Evolutionary conservation across 805 yeast genomes (phyloP).

Genomic region (Schwanniomyces polymorphus): DNA sequence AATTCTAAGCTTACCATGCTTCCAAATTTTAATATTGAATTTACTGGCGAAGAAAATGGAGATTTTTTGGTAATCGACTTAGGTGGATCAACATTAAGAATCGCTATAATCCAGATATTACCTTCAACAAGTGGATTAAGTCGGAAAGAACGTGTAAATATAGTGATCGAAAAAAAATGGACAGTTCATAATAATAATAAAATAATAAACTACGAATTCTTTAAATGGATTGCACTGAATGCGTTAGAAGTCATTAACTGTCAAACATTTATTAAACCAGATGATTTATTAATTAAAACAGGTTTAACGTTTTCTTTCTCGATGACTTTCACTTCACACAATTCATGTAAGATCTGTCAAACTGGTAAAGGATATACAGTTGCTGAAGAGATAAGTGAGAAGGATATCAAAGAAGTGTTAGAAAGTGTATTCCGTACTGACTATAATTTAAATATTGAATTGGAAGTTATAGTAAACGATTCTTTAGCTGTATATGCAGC

Average conservation of each 20-base stretch:
- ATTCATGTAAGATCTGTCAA: slow-evolving; percentile 46
- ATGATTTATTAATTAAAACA: slow-evolving; percentile 22
- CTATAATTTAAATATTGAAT: slow-evolving; percentile 27
- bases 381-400: slow-evolving; percentile 38
- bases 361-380: slow-evolving; percentile 65
- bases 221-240: slow-evolving; percentile 39
- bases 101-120: slow-evolving; percentile 37
- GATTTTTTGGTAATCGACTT: slow-evolving; percentile 50
- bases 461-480: slow-evolving; percentile 57
- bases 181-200: slow-evolving; percentile 37
- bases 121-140: slow-evolving; percentile 9
- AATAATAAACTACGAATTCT: slow-evolving; percentile 40
- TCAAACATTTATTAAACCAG: slow-evolving; percentile 15
- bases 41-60: slow-evolving; percentile 38
- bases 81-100: slow-evolving; percentile 57
- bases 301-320: slow-evolving; percentile 65
- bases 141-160: slow-evolving; percentile 22
- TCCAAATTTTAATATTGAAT: slow-evolving; percentile 37
- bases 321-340: slow-evolving; percentile 37
- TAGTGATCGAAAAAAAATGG: slow-evolving; percentile 38
- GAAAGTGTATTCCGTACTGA: slow-evolving; percentile 26
- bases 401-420: slow-evolving; percentile 41
- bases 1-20: slow-evolving; percentile 36
- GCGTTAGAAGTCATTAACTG: slow-evolving; percentile 24
- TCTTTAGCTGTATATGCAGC: slow-evolving; percentile 66